Conservation (phyloP, 1,284 basidiomycete species). For the Papiliotrema terrestris region DNA sequence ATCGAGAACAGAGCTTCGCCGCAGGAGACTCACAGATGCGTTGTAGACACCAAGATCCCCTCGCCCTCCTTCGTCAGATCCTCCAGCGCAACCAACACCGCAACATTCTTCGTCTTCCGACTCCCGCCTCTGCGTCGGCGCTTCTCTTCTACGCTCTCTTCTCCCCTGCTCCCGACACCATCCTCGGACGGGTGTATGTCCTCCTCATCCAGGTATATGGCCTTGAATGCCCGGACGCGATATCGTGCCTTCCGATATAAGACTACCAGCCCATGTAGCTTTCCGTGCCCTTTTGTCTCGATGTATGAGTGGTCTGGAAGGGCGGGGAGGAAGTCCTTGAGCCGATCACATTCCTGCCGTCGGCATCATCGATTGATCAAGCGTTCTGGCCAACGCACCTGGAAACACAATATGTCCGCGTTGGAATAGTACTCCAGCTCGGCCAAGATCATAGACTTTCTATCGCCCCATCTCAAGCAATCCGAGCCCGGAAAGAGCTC, state of each 20-base stretch:
- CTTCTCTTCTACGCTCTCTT: slow-evolving; percentile 17
- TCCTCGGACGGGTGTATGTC: slow-evolving; percentile 37
- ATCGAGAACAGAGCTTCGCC: not conserved
- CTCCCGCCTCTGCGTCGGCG: slow-evolving; percentile 55
- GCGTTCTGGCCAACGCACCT: slow-evolving; percentile 54
- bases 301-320: slow-evolving; percentile 53
- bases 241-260: slow-evolving; percentile 62
- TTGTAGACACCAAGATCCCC: slow-evolving; percentile 64
- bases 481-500: slow-evolving; percentile 75
- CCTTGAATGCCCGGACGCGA: slow-evolving; percentile 51
- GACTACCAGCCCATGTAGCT: slow-evolving; percentile 79
- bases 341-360: slow-evolving; percentile 54
- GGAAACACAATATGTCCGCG: slow-evolving; percentile 76
- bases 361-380: not conserved
- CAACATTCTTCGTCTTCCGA: slow-evolving; percentile 79
- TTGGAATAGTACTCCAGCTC: slow-evolving; percentile 61
- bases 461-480: slow-evolving; percentile 68
- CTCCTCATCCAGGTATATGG: slow-evolving; percentile 66
- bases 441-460: slow-evolving; percentile 68
- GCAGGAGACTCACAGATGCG: slow-evolving; percentile 50
- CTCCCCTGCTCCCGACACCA: not conserved
- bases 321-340: slow-evolving; percentile 63
- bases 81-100: slow-evolving; percentile 65
- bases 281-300: slow-evolving; percentile 64
- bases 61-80: slow-evolving; percentile 43